Conservation (phyloP, 306 rosid species). For the Medicago ruthenica region DNA sequence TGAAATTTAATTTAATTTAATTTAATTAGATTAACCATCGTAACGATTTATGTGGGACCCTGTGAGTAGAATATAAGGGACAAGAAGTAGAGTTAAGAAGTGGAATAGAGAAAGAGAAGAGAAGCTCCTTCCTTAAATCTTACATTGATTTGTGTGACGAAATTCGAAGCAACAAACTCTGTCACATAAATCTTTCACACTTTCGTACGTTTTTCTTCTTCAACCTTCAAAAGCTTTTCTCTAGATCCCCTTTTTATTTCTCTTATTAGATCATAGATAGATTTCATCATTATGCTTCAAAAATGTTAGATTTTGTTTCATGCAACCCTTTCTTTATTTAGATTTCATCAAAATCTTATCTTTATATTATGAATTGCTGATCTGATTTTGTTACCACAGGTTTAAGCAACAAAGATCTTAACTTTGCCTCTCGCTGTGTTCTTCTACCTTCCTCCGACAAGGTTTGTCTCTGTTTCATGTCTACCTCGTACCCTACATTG, state of each 20-base stretch:
- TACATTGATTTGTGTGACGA: not conserved
- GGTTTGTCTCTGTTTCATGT: not conserved
- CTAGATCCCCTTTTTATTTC: not conserved
- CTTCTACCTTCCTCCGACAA: not conserved
- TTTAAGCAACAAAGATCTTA: not conserved
- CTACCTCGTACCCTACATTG: not conserved
- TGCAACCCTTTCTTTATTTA: not conserved
- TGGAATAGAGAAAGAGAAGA: not conserved
- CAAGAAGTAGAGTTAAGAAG: not conserved
- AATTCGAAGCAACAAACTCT: not conserved
- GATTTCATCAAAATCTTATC: not conserved
- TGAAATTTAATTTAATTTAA: too few species aligned
- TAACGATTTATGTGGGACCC: too few species aligned
- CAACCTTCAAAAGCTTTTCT: not conserved
- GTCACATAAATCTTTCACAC: not conserved
- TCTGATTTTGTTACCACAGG: constrained; percentile 3
- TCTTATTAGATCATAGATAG: not conserved
- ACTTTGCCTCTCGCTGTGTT: not conserved
- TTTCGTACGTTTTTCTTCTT: not conserved
- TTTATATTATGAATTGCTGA: not conserved
- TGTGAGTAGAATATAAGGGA: not conserved
- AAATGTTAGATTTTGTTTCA: not conserved
- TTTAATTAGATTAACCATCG: too few species aligned
- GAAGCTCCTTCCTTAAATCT: not conserved
- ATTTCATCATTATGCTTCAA: too few species aligned